Evolutionary conservation across 2,329 filamentous ascomycete species (phyloP), one percentile per base, ranked within the genome.

Genomic region (Colletotrichum sp.): DNA sequence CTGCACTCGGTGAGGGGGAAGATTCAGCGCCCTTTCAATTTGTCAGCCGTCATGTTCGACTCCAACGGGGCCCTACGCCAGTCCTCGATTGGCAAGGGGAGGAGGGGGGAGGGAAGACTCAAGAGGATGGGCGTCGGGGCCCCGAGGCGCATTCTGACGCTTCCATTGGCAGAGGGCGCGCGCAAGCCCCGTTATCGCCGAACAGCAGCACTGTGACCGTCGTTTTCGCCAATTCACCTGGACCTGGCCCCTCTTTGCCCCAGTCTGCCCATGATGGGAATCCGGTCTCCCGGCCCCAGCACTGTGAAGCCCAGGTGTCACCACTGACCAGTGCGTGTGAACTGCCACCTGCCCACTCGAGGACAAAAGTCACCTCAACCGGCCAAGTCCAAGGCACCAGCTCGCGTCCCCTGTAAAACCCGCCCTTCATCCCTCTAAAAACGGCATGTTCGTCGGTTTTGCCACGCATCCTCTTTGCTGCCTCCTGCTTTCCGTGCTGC

Each of bases 21-120:
- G 71, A 75, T 75, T 56, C 74, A 75, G 71, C 70, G 74, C 61
- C 67, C 71, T 75, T 73, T 76, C 74, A 76, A 76, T 76, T 76
- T 76, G 74, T 76, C 74, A 76, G 74, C 74, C 70, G 74, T 66
- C 74, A 62, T 66, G 32, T 61, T 30, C 8, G 28, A 32, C 58
- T 28, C n/a, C n/a, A 52, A 52, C 43, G 43, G 43, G 43, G n/a
- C 43, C 43, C 12, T 52, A 64, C 32, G 60, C 58, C 43, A 70
- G 60, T 65, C 32, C 32, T 65, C 30, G 66, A 66, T 48, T 55
- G 66, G 52, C 58, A 48, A 65, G 56, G 68, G 39, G 43, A 43
- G 48, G 74, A 76, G 71, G 71, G 74, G 66, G 39, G 18, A n/a
- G 36, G 36, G 15, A 39, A 39, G 36, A 39, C 36, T 18, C 36